phyloP scores from a whole-genome alignment of 345 rosid genomes.

The Acer campestre region DNA sequence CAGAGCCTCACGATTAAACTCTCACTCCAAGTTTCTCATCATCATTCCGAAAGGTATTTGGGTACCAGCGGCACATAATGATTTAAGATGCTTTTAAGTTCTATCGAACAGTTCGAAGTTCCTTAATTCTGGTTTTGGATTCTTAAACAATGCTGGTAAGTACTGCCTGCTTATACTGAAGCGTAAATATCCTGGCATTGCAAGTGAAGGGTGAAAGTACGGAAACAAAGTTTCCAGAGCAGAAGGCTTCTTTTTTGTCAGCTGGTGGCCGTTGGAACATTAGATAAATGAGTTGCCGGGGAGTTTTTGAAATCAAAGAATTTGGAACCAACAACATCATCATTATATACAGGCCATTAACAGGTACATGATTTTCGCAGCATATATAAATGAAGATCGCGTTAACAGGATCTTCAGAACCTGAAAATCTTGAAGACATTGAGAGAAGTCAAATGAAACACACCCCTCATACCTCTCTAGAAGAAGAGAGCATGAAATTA shows the following conservation, averaged over 20 bases:
- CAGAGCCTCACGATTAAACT: conserved; percentile 61
- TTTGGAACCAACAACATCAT: background rate
- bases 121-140: too few species aligned
- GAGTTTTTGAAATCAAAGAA: background rate
- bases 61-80: conserved; percentile 34
- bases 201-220: background rate
- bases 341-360: background rate
- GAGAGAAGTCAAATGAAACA: background rate
- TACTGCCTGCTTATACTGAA: too few species aligned
- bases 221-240: background rate
- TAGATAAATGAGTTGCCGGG: background rate
- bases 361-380: background rate
- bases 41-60: conserved; percentile 38
- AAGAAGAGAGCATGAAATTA: background rate
- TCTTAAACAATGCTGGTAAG: too few species aligned
- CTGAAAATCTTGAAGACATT: background rate
- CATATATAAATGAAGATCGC: background rate
- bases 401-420: background rate
- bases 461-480: background rate
- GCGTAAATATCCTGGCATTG: conserved; percentile 4
- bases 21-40: conserved; percentile 59
- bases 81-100: too few species aligned
- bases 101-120: too few species aligned
- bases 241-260: background rate
- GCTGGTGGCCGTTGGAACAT: background rate